Percentiles rank a stretch among this genome's conserved stretches.
phyloP scores from a whole-genome alignment of 345 rosid species.

The Gossypium australe region DNA sequence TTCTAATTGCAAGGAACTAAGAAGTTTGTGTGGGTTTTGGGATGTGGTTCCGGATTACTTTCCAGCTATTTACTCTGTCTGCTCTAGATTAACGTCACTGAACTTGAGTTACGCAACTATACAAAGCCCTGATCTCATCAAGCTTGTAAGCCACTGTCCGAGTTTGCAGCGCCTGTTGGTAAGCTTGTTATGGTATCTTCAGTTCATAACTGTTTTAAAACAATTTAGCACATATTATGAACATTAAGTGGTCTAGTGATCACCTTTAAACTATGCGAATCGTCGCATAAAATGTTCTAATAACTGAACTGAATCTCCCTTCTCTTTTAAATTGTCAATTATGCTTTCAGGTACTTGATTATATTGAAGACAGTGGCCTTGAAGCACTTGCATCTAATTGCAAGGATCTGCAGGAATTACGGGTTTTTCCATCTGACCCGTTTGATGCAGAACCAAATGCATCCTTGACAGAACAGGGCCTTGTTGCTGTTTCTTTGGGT shows the following conservation, averaged over 20 bases:
- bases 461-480: conserved; percentile 76
- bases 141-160: conserved; percentile 60
- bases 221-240: background rate
- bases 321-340: background rate
- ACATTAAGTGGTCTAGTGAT: background rate
- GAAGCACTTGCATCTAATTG: conserved; percentile 62
- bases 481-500: conserved; percentile 67
- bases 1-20: conserved; percentile 58
- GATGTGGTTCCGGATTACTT: conserved; percentile 76
- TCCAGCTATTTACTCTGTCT: conserved; percentile 66
- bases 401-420: conserved; percentile 73
- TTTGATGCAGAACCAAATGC: conserved; percentile 50
- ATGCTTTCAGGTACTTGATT: conserved; percentile 67
- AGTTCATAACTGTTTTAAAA: background rate
- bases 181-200: conserved; percentile 16
- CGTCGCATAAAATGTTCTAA: background rate
- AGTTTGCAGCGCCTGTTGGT: conserved; percentile 84
- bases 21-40: conserved; percentile 83
- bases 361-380: conserved; percentile 87
- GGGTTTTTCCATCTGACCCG: conserved; percentile 92
- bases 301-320: background rate
- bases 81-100: conserved; percentile 67
- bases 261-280: background rate
- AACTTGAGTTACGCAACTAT: conserved; percentile 83
- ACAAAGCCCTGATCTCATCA: conserved; percentile 55